Evolutionary conservation across 2,329 filamentous ascomycete genomes (phyloP), one percentile per base, ranked within the genome.

Genomic region (Simplicillium sp.): DNA sequence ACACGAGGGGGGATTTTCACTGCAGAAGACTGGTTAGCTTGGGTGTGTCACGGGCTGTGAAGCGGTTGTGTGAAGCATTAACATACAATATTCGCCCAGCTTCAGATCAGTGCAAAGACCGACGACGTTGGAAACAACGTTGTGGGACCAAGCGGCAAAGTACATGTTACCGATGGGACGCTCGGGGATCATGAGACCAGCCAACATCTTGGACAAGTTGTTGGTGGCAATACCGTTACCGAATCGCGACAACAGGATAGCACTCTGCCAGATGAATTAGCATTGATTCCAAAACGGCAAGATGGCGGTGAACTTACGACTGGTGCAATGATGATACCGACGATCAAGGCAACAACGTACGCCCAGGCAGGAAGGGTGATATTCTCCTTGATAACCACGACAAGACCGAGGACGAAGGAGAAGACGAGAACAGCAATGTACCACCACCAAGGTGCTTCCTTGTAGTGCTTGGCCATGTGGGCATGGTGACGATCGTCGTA

Each of bases 171-270:
- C 72, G 4, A 76, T 48, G 1, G 72, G 72, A 1, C 66, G 64
- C 2, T 63, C 67, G 2, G 72, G 72, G 3, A 75, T 47, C 43
- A 71, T 55, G 3, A 74, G 57, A 38, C 73, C 73, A 1, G 65
- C 73, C 37, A 77, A 44, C 71, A 76, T 73, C 47, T 76, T 75
- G 15, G 71, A 76, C 32, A 78, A 44, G 42, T 77, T 74, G 50
- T 77, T 77, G 3, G 73, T 77, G 7, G 71, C 70, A 29, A 77
- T 75, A 11, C 74, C 74, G 36, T 71, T 77, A 9, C 74, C 74
- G 33, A 61, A 77, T 1, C 70, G 62, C 3, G 70, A 67, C 42
- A 67, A 74, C 0, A 77, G 59, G 3, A 77, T 49, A 0, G 62
- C 67, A 46, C 72, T 76, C 68, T 72, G 14, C 5, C 4, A 39